A percentile compares a stretch with the other conserved stretches of the same genome.
These are phyloP conservation scores for Chlorella variabilis DNA, from an alignment of 163 green algal species.

Conservation along the genomic window DNA sequence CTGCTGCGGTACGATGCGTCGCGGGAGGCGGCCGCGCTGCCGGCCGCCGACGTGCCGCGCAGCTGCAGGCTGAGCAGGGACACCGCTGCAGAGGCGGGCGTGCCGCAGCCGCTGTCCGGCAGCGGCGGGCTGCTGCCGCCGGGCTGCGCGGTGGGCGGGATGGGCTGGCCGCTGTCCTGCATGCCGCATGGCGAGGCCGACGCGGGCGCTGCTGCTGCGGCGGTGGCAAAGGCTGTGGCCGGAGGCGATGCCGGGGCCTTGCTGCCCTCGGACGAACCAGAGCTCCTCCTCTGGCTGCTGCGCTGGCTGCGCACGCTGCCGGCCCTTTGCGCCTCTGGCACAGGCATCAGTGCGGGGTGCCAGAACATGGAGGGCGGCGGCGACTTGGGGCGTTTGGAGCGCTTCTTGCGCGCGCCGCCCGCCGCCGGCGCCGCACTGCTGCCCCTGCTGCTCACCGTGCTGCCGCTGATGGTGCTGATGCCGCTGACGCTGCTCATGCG, in stretches of 20 bases:
- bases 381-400: neutral
- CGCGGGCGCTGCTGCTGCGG: neutral
- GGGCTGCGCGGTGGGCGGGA: neutral
- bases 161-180: neutral
- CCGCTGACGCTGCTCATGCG: neutral
- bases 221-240: too few relatives aligned
- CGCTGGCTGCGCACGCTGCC: too few relatives aligned
- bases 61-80: slow-evolving; percentile 20
- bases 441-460: neutral
- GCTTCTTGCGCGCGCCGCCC: neutral
- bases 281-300: too few relatives aligned
- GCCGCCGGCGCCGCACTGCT: neutral
- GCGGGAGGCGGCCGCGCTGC: neutral
- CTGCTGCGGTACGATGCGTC: neutral
- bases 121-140: neutral
- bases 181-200: too few relatives aligned
- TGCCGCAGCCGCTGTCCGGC: neutral
- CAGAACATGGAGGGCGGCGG: too few relatives aligned
- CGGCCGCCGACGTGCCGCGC: neutral
- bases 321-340: too few relatives aligned
- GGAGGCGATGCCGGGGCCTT: too few relatives aligned
- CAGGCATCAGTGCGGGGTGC: too few relatives aligned
- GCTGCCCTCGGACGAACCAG: too few relatives aligned
- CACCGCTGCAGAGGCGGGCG: neutral
- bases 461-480: neutral